Evolutionary conservation across 2,329 filamentous ascomycete genomes (phyloP).

Genomic region (Calonectria pseudoreteaudii): DNA sequence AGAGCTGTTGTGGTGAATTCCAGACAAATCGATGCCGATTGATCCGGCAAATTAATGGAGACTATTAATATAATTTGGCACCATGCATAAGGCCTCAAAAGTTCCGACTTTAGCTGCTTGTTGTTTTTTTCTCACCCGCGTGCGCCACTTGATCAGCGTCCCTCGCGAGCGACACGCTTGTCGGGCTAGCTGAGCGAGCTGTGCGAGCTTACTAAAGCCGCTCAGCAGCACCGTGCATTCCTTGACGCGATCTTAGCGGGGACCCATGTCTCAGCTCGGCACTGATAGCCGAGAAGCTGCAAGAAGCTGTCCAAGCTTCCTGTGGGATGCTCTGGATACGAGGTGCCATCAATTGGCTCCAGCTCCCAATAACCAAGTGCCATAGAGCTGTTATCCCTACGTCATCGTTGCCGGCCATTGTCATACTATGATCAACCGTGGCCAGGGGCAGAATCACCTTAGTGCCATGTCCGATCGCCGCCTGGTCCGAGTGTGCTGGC

Average conservation of each 20-base stretch:
- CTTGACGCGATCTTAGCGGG: neutral
- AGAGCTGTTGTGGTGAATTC: neutral
- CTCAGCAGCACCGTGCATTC: neutral
- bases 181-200: neutral
- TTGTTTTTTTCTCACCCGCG: neutral
- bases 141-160: neutral
- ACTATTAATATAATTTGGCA: neutral
- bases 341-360: neutral
- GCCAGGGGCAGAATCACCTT: neutral
- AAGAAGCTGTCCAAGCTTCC: neutral
- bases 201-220: neutral
- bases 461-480: neutral
- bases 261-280: constrained; percentile 1
- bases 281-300: neutral
- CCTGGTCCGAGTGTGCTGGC: neutral
- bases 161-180: neutral
- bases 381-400: neutral
- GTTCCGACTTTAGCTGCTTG: neutral
- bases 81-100: neutral
- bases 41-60: neutral
- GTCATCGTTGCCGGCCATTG: neutral
- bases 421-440: no score
- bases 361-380: neutral
- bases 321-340: neutral
- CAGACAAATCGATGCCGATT: neutral